Evolutionary conservation across 2,329 filamentous ascomycete genomes (phyloP), one percentile per base, ranked within the genome.

Genomic region (Lomentospora prolificans): DNA sequence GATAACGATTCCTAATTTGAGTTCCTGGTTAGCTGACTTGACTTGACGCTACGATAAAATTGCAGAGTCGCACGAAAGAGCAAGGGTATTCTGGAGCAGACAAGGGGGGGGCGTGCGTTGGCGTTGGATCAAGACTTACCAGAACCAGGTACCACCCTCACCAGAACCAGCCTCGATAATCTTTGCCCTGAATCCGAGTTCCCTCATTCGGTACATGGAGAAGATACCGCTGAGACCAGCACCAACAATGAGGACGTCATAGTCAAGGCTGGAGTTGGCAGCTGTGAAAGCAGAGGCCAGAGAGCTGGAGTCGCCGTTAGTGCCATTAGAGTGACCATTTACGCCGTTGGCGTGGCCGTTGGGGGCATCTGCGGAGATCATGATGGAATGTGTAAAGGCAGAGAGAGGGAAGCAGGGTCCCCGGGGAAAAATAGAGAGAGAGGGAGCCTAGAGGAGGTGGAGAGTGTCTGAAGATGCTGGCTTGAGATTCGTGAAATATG

Each of bases 61-160:
- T 28, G 14, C 14, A 4, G 36, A 8, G n/a, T 19, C 7, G 36
- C 19, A 3, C 4, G 5, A 4, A 28, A 28, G 36, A 22, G 22
- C n/a, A n/a, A n/a, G n/a, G n/a, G n/a, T n/a, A n/a, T n/a, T n/a
- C n/a, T n/a, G n/a, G n/a, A n/a, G n/a, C n/a, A n/a, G n/a, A n/a
- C n/a, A n/a, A n/a, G n/a, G n/a, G n/a, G n/a, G n/a, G n/a, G n/a
- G n/a, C n/a, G n/a, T n/a, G n/a, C n/a, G n/a, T n/a, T n/a, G n/a
- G n/a, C n/a, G n/a, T n/a, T n/a, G n/a, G n/a, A n/a, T n/a, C n/a
- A n/a, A 27, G 14, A 39, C 57, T 58, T 60, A 66, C 71, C 69
- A 72, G 55, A 66, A 69, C 75, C 76, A 79, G 2, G 74, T 76
- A 1, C 75, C 75, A 3, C 74, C 74, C 31, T 70, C 68, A 4